A percentile compares a stretch with the other conserved stretches of the same genome.
phyloP scores from a whole-genome alignment of 2,329 filamentous ascomycete species.

The Sporothrix brasiliensis region DNA sequence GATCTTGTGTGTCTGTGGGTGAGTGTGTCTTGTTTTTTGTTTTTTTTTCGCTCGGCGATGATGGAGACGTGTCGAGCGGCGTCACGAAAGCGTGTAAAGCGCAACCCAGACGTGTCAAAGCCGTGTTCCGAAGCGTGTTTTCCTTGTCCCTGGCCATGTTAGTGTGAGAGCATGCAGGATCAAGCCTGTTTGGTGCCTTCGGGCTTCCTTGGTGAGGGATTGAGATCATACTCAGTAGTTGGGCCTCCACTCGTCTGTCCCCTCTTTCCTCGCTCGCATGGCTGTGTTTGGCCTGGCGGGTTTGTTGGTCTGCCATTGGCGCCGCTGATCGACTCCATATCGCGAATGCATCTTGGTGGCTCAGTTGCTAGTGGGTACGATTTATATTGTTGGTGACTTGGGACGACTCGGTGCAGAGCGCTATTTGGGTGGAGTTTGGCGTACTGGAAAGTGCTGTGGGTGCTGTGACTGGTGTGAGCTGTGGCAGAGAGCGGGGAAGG shows the following conservation, averaged over 20 bases:
- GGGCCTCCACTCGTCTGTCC: slow-evolving; percentile 10
- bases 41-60: slow-evolving; percentile 16
- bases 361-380: background rate
- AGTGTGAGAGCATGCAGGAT: slow-evolving; percentile 25
- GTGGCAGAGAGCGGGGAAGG: background rate
- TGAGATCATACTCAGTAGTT: slow-evolving; percentile 18
- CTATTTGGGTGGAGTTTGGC: slow-evolving; percentile 8
- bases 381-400: background rate
- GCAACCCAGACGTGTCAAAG: slow-evolving; percentile 8
- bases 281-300: slow-evolving; percentile 17
- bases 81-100: slow-evolving; percentile 15
- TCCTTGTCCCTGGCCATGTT: background rate
- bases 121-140: slow-evolving; percentile 15
- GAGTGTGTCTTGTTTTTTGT: background rate
- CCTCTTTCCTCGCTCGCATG: slow-evolving; percentile 15
- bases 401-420: slow-evolving; percentile 1
- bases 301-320: slow-evolving; percentile 15
- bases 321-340: slow-evolving; percentile 19
- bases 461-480: background rate
- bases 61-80: slow-evolving; percentile 25
- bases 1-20: slow-evolving; percentile 13
- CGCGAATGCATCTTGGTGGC: too few relatives aligned
- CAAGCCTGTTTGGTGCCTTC: slow-evolving; percentile 18
- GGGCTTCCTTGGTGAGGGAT: slow-evolving; percentile 5
- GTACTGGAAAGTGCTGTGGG: slow-evolving; percentile 15